These are phyloP conservation scores for Tylopilus plumbeoviolaceoides DNA, from an alignment of 768 basidiomycete genomes.

Conservation along the genomic window DNA sequence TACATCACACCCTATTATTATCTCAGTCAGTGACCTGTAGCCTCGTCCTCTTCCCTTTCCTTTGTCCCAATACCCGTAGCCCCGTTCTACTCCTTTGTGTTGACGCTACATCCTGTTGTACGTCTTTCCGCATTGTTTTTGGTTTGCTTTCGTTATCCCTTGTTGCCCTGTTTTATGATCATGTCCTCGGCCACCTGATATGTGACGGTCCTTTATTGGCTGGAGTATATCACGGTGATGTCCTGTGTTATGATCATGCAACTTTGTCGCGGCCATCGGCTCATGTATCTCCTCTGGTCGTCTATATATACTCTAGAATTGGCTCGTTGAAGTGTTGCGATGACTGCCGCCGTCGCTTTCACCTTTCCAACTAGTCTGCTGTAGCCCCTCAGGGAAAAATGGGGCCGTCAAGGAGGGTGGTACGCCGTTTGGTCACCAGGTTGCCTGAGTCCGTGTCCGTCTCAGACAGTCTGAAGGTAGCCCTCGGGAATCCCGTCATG, in stretches of 20 bases:
- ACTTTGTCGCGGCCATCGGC: slow-evolving; percentile 1
- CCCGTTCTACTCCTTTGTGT: slow-evolving; percentile 4
- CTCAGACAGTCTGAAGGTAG: too few relatives aligned
- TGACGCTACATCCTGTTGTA: slow-evolving; percentile 20
- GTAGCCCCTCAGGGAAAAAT: too few relatives aligned
- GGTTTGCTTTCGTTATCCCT: slow-evolving; percentile 20
- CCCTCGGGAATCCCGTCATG: too few relatives aligned
- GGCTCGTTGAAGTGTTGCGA: neutral
- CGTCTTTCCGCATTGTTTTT: slow-evolving; percentile 19
- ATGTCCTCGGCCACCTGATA: slow-evolving; percentile 8
- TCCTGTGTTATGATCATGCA: slow-evolving; percentile 7
- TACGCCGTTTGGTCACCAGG: too few relatives aligned
- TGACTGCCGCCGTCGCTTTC: neutral
- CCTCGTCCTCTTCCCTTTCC: slow-evolving; percentile 3
- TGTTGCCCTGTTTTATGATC: slow-evolving; percentile 2
- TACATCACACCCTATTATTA: slow-evolving; percentile 34
- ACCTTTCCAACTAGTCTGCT: too few relatives aligned
- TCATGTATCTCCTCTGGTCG: slow-evolving; percentile 8
- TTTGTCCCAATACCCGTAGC: slow-evolving; percentile 17
- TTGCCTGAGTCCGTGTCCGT: too few relatives aligned
- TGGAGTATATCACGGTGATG: slow-evolving; percentile 6
- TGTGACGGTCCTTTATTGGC: slow-evolving; percentile 11
- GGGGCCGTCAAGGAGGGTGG: too few relatives aligned
- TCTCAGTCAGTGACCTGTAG: slow-evolving; percentile 29
- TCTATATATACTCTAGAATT: slow-evolving; percentile 17